Percentiles rank a stretch among this genome's conserved stretches.
phyloP scores from a whole-genome alignment of 129 eudicot species.

The Pulicaria dysenterica region DNA sequence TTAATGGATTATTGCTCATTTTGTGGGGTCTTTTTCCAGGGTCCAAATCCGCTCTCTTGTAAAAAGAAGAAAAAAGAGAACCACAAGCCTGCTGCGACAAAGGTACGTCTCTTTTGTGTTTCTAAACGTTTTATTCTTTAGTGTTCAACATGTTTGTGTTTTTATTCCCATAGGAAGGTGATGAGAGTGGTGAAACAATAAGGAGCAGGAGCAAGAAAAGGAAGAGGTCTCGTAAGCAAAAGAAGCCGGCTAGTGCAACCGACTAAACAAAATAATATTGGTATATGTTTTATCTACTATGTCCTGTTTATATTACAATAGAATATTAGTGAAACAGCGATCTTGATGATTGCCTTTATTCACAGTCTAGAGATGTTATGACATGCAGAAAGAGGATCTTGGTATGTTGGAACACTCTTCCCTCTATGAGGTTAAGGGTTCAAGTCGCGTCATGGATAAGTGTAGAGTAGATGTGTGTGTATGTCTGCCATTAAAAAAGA shows the following conservation, averaged over 20 bases:
- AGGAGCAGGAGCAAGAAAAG: constrained; percentile 66
- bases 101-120: constrained; percentile 32
- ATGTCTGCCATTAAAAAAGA: neutral
- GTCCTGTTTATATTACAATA: neutral
- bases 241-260: constrained; percentile 32
- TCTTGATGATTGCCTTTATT: neutral
- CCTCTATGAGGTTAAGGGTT: too few relatives aligned
- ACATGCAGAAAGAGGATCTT: neutral
- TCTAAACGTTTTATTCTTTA: neutral
- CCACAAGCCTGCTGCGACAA: constrained; percentile 40
- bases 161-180: constrained; percentile 42
- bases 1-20: neutral
- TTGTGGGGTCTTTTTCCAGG: constrained; percentile 47
- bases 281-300: constrained; percentile 21
- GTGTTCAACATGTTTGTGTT: constrained; percentile 5
- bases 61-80: constrained; percentile 63
- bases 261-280: constrained; percentile 3
- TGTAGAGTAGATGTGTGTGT: neutral
- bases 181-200: constrained; percentile 37
- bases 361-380: constrained; percentile 10
- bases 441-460: neutral
- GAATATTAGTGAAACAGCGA: neutral
- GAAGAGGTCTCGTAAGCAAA: constrained; percentile 67
- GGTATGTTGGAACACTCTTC: neutral
- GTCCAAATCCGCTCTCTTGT: constrained; percentile 92